Base-by-base conservation (phyloP, 768 basidiomycete genomes). In the Rhodotorula graminis region DNA sequence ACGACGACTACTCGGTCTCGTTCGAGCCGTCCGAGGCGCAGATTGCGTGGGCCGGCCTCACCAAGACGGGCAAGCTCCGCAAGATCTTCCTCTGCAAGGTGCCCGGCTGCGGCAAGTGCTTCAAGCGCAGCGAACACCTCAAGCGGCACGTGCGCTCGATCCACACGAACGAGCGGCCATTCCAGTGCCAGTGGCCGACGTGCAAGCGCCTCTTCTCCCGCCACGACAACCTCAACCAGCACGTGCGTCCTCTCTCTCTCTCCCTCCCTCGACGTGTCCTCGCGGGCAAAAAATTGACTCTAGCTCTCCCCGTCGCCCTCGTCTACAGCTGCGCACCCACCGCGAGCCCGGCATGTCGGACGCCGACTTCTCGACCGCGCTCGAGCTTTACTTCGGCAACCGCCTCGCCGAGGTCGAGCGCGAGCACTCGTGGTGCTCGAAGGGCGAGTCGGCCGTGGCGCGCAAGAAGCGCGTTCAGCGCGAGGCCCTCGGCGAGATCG, bases 151-250 rank as follows among this genome's bases (percentile, higher is more conserved):
- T 93, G 53, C 82, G 91, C 76, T 89, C 89, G 78, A 92, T 94
- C 65, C 92, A 94, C 82, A 93, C 92, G 33, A 86, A 93, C 81
- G 92, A 93, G 80, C 93, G 92, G 84, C 92, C 90, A 16, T 89
- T 88, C 82, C 84, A 87, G 77, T 92, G 90, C 81, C 85, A 88
- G 40, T 85, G 85, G 77, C 84, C 86, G 8, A 79, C 83, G 44
- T 92, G 90, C 81, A 86, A 85, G 79, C 90, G 90, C 79, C 84
- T 83, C 76, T 92, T 91, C 80, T 90, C 89, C 70, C 84, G 90
- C 72, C 88, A 88, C 75, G 90, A 91, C 78, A 91, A 91, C 80
- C 85, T 91, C 47, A 84, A 89, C 60, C 90, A 91, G 80, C 90
- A 91, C 77, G 67, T 72, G 9, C 14, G 71, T 64, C 49, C 18